phyloP scores from a whole-genome alignment of 805 yeast genomes.

The Candida stauntonica region DNA sequence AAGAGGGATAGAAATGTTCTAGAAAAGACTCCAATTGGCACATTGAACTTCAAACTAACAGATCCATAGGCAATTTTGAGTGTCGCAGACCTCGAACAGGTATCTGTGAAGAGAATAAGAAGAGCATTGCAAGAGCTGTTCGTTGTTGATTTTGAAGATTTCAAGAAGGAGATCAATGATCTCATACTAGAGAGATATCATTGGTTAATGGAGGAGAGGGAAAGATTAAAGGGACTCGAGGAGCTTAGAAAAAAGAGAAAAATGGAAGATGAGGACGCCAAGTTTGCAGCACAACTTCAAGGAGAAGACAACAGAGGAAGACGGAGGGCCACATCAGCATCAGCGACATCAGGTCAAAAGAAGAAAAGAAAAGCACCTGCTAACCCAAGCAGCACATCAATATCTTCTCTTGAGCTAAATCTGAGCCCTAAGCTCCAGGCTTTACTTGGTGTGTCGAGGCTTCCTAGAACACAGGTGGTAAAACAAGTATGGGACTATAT shows the following conservation, averaged over 20 bases:
- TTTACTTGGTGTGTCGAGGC: constrained; percentile 40
- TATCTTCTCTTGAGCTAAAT: constrained; percentile 37
- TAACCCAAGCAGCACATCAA: constrained; percentile 22
- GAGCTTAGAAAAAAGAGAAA: constrained; percentile 31
- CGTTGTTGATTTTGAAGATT: constrained; percentile 44
- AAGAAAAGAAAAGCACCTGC: constrained; percentile 14
- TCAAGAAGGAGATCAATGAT: constrained; percentile 55
- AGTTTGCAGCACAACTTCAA: constrained; percentile 47
- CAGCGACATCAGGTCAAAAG: constrained; percentile 10
- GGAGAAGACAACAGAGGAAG: constrained; percentile 21
- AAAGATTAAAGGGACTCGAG: constrained; percentile 27
- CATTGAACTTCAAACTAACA: too few relatives aligned
- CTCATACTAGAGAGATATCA: constrained; percentile 57
- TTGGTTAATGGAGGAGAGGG: constrained; percentile 35
- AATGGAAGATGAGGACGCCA: constrained; percentile 45
- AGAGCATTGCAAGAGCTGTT: constrained; percentile 69
- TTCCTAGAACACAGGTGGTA: constrained; percentile 68
- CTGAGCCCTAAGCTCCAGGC: constrained; percentile 49
- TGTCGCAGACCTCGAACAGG: constrained; percentile 63
- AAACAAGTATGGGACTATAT: constrained; percentile 69
- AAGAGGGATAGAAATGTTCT: too few relatives aligned
- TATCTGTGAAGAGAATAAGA: constrained; percentile 68
- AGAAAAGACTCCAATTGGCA: too few relatives aligned
- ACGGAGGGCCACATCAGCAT: constrained; percentile 7
- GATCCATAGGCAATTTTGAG: constrained; percentile 62